A percentile compares a stretch with the other conserved stretches of the same genome.
Conservation (phyloP, 1,139 yeast genomes). For the Lodderomyces metapsilosis region DNA sequence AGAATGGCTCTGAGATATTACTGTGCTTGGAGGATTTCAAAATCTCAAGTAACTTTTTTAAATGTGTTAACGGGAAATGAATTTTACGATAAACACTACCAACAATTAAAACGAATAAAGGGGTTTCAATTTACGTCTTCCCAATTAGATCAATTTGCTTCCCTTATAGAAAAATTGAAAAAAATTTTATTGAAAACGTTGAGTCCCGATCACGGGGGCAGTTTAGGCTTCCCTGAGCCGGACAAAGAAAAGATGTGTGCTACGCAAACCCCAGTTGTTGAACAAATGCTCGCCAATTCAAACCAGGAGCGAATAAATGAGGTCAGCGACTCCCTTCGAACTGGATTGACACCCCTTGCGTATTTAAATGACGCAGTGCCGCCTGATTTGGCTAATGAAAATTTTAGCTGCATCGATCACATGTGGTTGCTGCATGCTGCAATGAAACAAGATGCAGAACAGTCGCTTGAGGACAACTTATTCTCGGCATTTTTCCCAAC, state of each 20-base stretch:
- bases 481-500: background rate
- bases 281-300: background rate
- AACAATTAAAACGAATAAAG: constrained; percentile 10
- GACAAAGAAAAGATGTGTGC: background rate
- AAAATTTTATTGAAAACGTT: constrained; percentile 10
- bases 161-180: constrained; percentile 13
- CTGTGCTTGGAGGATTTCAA: constrained; percentile 48
- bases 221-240: background rate
- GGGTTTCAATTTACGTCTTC: constrained; percentile 15
- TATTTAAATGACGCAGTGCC: background rate
- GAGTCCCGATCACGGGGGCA: constrained; percentile 4
- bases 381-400: constrained; percentile 2
- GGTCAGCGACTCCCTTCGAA: background rate
- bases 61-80: constrained; percentile 19
- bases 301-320: background rate
- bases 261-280: background rate
- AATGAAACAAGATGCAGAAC: constrained; percentile 21
- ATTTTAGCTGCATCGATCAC: constrained; percentile 22
- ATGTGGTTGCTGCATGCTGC: constrained; percentile 30
- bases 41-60: constrained; percentile 26
- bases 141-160: constrained; percentile 20
- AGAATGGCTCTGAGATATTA: constrained; percentile 39
- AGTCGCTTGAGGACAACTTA: background rate
- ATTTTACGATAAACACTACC: constrained; percentile 17
- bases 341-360: background rate